Conservation (phyloP, 805 yeast genomes). For the Cyberlindnera samutprakarnensis region DNA sequence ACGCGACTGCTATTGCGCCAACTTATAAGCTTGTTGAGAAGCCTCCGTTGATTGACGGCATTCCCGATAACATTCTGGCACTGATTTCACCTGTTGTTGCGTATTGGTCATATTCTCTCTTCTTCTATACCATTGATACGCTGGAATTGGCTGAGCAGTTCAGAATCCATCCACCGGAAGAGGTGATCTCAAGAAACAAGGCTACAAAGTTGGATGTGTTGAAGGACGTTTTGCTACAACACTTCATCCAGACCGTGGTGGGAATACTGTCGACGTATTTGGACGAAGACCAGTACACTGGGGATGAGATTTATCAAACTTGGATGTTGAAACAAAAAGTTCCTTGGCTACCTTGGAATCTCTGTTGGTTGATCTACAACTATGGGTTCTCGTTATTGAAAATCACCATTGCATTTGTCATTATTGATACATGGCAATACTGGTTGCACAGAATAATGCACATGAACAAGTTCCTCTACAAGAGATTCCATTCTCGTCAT, state of each 20-base stretch:
- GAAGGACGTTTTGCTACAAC: slow-evolving; percentile 79
- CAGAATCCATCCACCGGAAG: slow-evolving; percentile 90
- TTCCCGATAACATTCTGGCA: slow-evolving; percentile 70
- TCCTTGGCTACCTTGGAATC: slow-evolving; percentile 35
- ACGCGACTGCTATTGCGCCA: slow-evolving; percentile 7
- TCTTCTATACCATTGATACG: slow-evolving; percentile 72
- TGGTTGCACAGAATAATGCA: slow-evolving; percentile 89
- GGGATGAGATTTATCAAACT: slow-evolving; percentile 40
- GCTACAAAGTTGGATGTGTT: slow-evolving; percentile 66
- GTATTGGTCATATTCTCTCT: slow-evolving; percentile 72
- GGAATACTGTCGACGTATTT: slow-evolving; percentile 50
- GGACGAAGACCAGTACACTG: slow-evolving; percentile 50
- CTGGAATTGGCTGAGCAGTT: slow-evolving; percentile 71
- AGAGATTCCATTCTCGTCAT: slow-evolving; percentile 85
- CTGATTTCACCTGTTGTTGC: slow-evolving; percentile 68
- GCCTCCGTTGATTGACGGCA: slow-evolving; percentile 43
- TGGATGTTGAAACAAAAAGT: slow-evolving; percentile 32
- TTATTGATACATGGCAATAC: slow-evolving; percentile 95
- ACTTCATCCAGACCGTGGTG: slow-evolving; percentile 67
- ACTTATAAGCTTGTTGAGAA: slow-evolving; percentile 18
- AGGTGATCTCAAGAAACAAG: slow-evolving; percentile 67
- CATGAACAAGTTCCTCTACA: slow-evolving; percentile 64
- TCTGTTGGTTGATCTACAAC: slow-evolving; percentile 48
- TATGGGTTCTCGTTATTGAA: slow-evolving; percentile 57
- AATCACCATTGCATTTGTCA: slow-evolving; percentile 52